Base-by-base conservation (phyloP, 2,329 filamentous ascomycete species). In the Neonectria magnoliae region DNA sequence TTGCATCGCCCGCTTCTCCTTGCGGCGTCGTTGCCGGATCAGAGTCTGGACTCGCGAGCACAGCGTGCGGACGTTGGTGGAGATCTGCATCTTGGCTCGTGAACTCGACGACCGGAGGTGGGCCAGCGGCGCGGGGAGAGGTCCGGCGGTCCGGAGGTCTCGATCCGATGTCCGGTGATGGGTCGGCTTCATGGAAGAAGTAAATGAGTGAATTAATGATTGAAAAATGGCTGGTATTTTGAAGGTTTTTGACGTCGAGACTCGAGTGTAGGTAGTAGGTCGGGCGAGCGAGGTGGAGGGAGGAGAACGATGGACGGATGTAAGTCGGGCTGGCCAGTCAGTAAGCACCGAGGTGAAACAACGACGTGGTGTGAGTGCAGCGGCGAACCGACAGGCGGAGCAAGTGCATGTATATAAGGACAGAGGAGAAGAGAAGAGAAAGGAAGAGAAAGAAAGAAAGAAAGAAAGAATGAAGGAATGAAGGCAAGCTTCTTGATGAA, bases 1-100 rank as follows among this genome's bases (percentile, higher is more conserved):
- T 57, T 84, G 78, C 14, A 83, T 63, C n/a, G 71, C 74, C 5
- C 57, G 75, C 72, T 82, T 82, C 51, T 78, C 76, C 73, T 83
- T 84, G 60, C 81, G 78, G 53, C 79, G 76, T 48, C 81, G 74
- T 55, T 75, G 75, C 14, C 77, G 75, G 52, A 83, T 71, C n/a
- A 82, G 77, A 36, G 76, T 79, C 62, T 84, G 82, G 44, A 85
- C 75, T 31, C 82, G 84, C 27, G 78, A 75, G 71, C 79, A 80
- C 51, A 84, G 74, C 62, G 79, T 79, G 68, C 80, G 80, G 74
- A 85, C 77, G 73, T 83, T 79, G 70, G 78, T 71, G 72, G 78
- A 80, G 64, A 82, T 70, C 36, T 79, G 77, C 75, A 78, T 78
- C 31, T 42, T 71, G 53, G 62, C 54, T 45, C 57, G 57, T 18